Base-by-base conservation (phyloP, 2,329 filamentous ascomycete species). In the Fusarium floridanum region DNA sequence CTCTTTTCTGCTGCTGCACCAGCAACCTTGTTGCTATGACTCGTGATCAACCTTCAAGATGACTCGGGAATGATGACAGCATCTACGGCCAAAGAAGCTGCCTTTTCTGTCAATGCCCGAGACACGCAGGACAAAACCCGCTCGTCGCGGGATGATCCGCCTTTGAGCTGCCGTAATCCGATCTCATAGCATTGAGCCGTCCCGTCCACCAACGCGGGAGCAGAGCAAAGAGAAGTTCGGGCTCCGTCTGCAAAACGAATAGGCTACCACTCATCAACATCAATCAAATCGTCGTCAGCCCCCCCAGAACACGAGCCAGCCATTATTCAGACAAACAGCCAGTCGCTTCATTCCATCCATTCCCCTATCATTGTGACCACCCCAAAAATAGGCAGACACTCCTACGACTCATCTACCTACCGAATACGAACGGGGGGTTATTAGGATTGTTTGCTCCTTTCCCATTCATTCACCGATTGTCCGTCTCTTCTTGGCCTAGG, bases 371-470 rank as follows among this genome's bases (percentile, higher is more conserved):
- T 34, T 16, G 24, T 57, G 16, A 29, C 29, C 32, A 11, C 53
- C 57, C 57, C 57, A 60, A 60, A 56, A 56, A 64, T 43, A 56
- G 61, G 20, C 34, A 32, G 27, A 53, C 48, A 2, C 27, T 48
- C 43, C 43, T 48, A 17, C 43, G 43, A 48, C 43, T 24, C 24
- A 50, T 27, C 22, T 50, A 27, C 45, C 27, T 24, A 16, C 43
- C 55, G 55, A 53, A 43, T 57, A 20, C 36, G 56, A 68, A 12
- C 55, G 20, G 20, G 20, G 20, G 36, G 29, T 22, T 20, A n/a
- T 56, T 37, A 32, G 48, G n/a, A 56, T 20, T 50, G 41, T 69
- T 57, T 69, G 53, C 61, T 70, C 24, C 41, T 41, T 37, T 65
- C 41, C 24, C 32, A 56, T 61, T 32, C 17, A 53, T 55, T 24